A percentile compares a stretch with the other conserved stretches of the same genome.
These are phyloP conservation scores for Daldinia decipiens DNA, from an alignment of 495 filamentous ascomycete species.

Conservation along the genomic window DNA sequence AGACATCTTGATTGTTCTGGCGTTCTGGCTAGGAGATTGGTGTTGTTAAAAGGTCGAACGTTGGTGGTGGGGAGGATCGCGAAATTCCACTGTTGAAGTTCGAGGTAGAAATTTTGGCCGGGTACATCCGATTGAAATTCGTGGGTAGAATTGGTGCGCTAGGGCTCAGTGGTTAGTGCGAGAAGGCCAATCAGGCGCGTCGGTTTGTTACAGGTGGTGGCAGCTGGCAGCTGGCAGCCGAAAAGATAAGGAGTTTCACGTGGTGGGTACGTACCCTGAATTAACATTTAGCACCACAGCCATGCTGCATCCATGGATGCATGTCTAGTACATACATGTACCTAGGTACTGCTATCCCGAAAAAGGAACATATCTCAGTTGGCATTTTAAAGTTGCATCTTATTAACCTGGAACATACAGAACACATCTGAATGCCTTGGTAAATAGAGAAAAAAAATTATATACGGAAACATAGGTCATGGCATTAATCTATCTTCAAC, in stretches of 20 bases:
- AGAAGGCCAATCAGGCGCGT: conserved; percentile 27
- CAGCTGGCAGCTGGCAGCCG: conserved; percentile 16
- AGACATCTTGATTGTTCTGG: conserved; percentile 77
- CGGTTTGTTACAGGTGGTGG: conserved; percentile 1
- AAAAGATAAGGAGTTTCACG: neutral
- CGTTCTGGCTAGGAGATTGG: conserved; percentile 28
- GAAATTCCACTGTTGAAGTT: conserved; percentile 47
- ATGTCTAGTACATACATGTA: too few species aligned
- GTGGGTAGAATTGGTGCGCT: conserved; percentile 50
- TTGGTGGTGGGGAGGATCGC: conserved; percentile 51
- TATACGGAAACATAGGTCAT: too few species aligned
- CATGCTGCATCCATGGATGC: neutral
- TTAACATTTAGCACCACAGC: too few species aligned
- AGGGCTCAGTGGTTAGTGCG: conserved; percentile 44
- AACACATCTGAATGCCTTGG: too few species aligned
- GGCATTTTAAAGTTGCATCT: too few species aligned
- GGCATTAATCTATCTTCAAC: too few species aligned
- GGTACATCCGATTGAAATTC: conserved; percentile 47
- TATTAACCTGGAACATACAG: too few species aligned
- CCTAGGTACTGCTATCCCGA: neutral
- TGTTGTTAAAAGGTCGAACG: conserved; percentile 39
- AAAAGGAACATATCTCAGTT: too few species aligned
- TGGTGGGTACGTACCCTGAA: neutral
- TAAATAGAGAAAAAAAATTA: too few species aligned
- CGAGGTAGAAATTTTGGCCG: conserved; percentile 47